phyloP scores from a whole-genome alignment of 225 moss, liverwort and hornwort species.

The Straminergon stramineum region DNA sequence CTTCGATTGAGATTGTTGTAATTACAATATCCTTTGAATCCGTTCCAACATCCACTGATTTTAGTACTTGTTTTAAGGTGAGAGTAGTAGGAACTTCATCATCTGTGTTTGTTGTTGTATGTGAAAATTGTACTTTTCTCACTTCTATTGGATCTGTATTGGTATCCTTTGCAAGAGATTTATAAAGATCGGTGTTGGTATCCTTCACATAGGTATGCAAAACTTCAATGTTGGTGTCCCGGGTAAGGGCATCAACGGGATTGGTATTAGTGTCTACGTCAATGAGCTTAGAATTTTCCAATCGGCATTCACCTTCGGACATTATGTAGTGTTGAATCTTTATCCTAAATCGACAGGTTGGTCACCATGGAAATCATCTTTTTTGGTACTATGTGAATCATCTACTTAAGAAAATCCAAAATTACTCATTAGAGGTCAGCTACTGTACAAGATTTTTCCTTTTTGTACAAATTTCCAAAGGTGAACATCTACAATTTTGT shows the following conservation, averaged over 20 bases:
- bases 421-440: neutral
- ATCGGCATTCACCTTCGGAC: neutral
- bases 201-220: neutral
- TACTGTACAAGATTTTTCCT: neutral
- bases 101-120: neutral
- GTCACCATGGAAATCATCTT: neutral
- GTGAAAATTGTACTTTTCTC: neutral
- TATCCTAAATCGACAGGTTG: rapidly evolving
- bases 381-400: rapidly evolving
- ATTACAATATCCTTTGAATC: neutral
- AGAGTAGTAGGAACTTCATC: neutral
- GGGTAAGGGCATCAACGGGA: neutral
- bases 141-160: neutral
- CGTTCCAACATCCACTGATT: neutral
- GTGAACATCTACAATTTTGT: neutral
- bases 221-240: neutral
- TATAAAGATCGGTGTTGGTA: neutral
- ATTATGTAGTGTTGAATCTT: neutral
- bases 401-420: neutral
- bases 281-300: neutral
- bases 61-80: neutral
- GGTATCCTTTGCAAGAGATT: neutral
- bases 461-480: rapidly evolving
- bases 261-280: neutral
- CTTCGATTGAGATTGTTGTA: neutral